A percentile compares a stretch with the other conserved stretches of the same genome.
Conservation (phyloP, 106 monocot genomes). For the Dendrobium officinale region DNA sequence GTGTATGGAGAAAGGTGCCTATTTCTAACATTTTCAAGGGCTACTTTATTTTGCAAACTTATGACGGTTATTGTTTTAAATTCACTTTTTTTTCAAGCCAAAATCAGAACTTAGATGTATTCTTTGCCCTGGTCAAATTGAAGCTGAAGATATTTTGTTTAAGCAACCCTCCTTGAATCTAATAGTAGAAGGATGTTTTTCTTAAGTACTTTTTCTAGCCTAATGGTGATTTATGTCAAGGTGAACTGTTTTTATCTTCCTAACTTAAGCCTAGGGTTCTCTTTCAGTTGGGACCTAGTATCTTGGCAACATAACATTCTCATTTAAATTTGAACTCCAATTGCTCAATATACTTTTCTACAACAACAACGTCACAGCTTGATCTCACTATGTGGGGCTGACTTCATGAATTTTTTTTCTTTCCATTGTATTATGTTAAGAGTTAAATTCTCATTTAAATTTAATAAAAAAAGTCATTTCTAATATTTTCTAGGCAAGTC, state of each 20-base stretch:
- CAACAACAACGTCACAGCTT: too few species aligned
- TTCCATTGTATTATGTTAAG: too few species aligned
- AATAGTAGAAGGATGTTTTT: neutral
- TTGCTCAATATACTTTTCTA: too few species aligned
- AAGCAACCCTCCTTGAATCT: neutral
- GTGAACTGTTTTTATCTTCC: neutral
- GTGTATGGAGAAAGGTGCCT: constrained; percentile 76
- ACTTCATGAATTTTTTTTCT: too few species aligned
- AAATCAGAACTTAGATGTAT: neutral
- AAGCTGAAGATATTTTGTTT: neutral
- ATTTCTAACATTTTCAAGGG: constrained; percentile 5
- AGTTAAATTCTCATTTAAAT: too few species aligned
- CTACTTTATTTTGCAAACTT: too few species aligned
- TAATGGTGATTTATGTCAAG: neutral
- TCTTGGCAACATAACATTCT: too few species aligned
- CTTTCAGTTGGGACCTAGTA: neutral
- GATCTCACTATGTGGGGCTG: too few species aligned
- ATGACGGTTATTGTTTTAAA: neutral
- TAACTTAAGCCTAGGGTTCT: neutral
- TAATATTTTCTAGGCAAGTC: too few species aligned
- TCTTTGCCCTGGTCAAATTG: neutral
- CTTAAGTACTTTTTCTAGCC: neutral
- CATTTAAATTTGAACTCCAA: too few species aligned
- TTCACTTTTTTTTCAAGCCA: neutral
- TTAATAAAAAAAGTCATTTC: too few species aligned